Conservation (phyloP, 2,329 filamentous ascomycete genomes). For the Escovopsis sp. region DNA sequence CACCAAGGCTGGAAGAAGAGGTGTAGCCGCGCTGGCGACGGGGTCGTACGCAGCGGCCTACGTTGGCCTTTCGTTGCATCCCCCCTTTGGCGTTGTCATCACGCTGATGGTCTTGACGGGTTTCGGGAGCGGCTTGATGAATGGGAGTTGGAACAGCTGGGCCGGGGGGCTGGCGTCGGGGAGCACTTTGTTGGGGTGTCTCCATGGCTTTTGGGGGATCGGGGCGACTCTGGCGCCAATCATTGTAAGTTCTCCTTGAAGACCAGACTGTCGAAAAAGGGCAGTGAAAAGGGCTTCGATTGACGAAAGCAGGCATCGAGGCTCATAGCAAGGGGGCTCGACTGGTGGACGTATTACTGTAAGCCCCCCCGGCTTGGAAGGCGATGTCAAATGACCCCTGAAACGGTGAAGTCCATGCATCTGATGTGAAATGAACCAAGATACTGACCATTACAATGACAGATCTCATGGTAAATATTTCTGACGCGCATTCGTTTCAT, state of each 20-base stretch:
- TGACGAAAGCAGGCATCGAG: conserved; percentile 1
- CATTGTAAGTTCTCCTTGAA: conserved; percentile 36
- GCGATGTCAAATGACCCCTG: too few relatives aligned
- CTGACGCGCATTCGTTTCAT: too few relatives aligned
- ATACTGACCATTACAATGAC: not conserved
- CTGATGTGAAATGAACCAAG: not conserved
- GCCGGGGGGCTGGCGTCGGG: conserved; percentile 39
- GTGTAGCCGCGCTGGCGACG: conserved; percentile 47
- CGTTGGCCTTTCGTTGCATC: conserved; percentile 46
- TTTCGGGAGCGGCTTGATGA: conserved; percentile 53
- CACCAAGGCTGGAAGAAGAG: conserved; percentile 27
- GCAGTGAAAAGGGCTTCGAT: too few relatives aligned
- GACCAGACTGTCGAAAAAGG: too few relatives aligned
- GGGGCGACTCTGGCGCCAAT: conserved; percentile 60
- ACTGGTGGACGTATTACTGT: conserved; percentile 6
- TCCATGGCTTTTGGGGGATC: conserved; percentile 54
- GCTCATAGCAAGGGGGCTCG: not conserved
- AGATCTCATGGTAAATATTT: not conserved
- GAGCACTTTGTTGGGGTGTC: conserved; percentile 53
- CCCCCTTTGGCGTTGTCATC: conserved; percentile 52
- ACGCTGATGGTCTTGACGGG: conserved; percentile 51
- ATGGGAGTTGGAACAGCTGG: conserved; percentile 40
- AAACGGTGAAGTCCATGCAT: not conserved
- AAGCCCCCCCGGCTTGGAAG: not conserved
- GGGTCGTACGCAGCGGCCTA: conserved; percentile 48